Percentiles rank a stretch among this genome's conserved stretches.
Evolutionary conservation across 495 filamentous ascomycete genomes (phyloP).

Genomic region (Hypoxylon subgilvum): DNA sequence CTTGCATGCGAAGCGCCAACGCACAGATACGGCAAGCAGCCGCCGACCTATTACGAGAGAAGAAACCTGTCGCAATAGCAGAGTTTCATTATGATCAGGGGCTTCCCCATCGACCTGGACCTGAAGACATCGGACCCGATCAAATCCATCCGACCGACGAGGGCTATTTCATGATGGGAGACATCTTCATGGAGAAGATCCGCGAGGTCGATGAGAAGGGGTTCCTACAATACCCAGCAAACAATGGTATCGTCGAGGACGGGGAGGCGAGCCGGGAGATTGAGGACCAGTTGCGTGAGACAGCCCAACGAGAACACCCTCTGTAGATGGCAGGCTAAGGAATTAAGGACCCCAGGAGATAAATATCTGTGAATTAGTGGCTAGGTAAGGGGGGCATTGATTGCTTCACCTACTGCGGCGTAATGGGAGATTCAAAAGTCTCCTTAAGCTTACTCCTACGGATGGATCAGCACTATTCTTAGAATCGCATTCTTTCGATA

Average conservation of each 20-base stretch:
- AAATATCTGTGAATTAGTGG: too few relatives aligned
- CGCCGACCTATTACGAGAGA: constrained; percentile 42
- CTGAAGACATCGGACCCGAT: constrained; percentile 37
- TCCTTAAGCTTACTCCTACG: too few relatives aligned
- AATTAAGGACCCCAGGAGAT: not conserved
- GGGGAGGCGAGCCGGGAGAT: constrained; percentile 34
- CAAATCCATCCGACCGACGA: constrained; percentile 50
- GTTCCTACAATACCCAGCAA: constrained; percentile 40
- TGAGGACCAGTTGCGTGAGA: constrained; percentile 32
- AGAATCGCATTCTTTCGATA: too few relatives aligned
- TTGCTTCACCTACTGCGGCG: too few relatives aligned
- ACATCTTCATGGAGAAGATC: constrained; percentile 49
- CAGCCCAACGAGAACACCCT: constrained; percentile 35
- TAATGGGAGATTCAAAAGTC: too few relatives aligned
- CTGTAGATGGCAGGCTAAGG: not conserved
- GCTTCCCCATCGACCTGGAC: constrained; percentile 34
- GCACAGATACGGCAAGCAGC: constrained; percentile 44
- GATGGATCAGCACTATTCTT: too few relatives aligned
- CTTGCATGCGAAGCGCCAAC: constrained; percentile 43
- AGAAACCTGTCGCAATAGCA: constrained; percentile 34
- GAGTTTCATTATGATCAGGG: constrained; percentile 38
- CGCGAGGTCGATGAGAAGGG: constrained; percentile 42
- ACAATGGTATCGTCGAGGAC: constrained; percentile 41
- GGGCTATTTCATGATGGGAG: constrained; percentile 57
- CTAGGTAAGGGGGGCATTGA: too few relatives aligned